Percentiles rank a stretch among this genome's conserved stretches.
Evolutionary conservation across 495 filamentous ascomycete genomes (phyloP).

Genomic region (Trypethelium eluteriae): DNA sequence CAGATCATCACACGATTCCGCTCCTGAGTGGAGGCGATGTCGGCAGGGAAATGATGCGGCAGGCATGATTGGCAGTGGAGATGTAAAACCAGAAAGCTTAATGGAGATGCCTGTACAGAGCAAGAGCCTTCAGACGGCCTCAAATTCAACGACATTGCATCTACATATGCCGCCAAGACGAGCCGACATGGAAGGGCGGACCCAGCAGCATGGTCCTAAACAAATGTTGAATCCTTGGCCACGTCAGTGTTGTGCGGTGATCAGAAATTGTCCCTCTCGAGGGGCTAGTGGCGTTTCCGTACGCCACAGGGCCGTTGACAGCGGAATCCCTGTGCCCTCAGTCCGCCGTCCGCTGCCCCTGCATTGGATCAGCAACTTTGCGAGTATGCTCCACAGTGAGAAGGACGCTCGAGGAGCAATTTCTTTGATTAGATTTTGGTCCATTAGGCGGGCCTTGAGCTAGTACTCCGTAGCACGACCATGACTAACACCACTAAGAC

Average conservation of each 20-base stretch:
- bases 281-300: not conserved
- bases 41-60: too few species aligned
- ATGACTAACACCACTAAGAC: too few species aligned
- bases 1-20: too few species aligned
- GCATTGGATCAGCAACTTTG: not conserved
- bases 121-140: not conserved
- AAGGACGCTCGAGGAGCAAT: too few species aligned
- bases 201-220: not conserved
- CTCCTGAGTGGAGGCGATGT: too few species aligned
- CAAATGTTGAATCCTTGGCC: not conserved
- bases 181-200: not conserved
- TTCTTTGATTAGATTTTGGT: too few species aligned
- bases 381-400: too few species aligned
- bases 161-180: not conserved
- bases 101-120: not conserved
- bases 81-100: conserved; percentile 6
- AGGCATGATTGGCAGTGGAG: too few species aligned
- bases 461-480: too few species aligned
- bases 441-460: too few species aligned
- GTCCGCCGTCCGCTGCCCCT: conserved; percentile 5
- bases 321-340: not conserved
- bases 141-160: not conserved
- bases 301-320: not conserved
- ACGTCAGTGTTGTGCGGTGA: conserved; percentile 2
- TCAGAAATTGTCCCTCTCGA: conserved; percentile 3